Base-by-base conservation (phyloP, 371 early-diverging fungal species). In the Dichotomocladium elegans region DNA sequence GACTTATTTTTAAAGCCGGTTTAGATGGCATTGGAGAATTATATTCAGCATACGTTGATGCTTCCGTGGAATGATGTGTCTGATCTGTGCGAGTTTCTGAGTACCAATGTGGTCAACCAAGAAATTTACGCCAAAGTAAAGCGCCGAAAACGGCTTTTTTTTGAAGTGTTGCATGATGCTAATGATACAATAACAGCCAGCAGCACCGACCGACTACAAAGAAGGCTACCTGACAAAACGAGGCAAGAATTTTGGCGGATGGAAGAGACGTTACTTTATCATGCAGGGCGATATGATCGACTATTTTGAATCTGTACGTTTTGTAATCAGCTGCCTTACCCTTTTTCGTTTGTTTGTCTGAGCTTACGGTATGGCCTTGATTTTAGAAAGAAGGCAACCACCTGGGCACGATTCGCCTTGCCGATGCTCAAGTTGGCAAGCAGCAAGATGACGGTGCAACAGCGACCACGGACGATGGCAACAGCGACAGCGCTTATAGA, bases 241-340 rank as follows among this genome's bases (percentile, higher is more conserved):
- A 68, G 93, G 91, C 41, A 91, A 91, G 65, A 89, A 86, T 65
- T 88, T 90, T 80, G 91, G 93, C 44, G 89, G 89, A 8, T 91
- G 92, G 90, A 92, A 92, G 61, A 67, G 85, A 26, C 76, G 92
- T 47, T 92, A 83, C 71, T 93, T 89, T 72, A 71, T 80, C 26
- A 70, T 86, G 37, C 69, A 75, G 41, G 70, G 64, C 27, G 76
- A 76, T 5, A 58, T 81, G 12, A 68, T 93, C 24, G 83, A 89
- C 48, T 91, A 89, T 68, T 86, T 77, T 53, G 90, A 91, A 53
- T 71, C 75, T 19, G 81, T 81, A 72, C 69, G 72, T 58, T 19
- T 24, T 12, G 14, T 25, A n/a, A 14, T 22, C 25, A 9, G 43
- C 24, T 22, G 9, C 24, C 12, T 48, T 31, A 14, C 35, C 21